Base-by-base conservation (phyloP, 208 protist genomes). In the Wallacemonas collosoma region DNA sequence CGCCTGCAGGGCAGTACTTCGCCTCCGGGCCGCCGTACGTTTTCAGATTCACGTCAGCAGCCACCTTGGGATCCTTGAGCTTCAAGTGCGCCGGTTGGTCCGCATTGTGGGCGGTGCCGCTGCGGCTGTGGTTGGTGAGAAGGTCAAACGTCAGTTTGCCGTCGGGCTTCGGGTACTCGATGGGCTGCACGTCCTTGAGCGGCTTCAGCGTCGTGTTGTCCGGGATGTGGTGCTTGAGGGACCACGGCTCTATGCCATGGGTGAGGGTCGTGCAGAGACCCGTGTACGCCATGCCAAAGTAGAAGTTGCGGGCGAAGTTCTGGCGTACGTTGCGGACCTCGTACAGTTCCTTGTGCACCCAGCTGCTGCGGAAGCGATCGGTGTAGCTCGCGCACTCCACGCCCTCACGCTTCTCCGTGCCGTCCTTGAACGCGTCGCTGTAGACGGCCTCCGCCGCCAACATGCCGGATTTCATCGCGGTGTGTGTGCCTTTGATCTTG, bases 401-500 rank as follows among this genome's bases (percentile, higher is more conserved):
- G 2, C 74, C 75, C n/a, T 78, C 70, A 2, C 66, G 54, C 65
- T 87, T 83, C 67, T 88, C 89, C 53, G 75, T 81, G 44, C 81
- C 84, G 39, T 62, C 67, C 71, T 82, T 81, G 17, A 94, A 96
- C 67, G 87, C 83, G 12, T 94, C 85, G 3, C 76, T 85, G 72
- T 82, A 92, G 3, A 95, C 63, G 11, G 93, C 86, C 76, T 99
- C 97, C 3, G 94, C 98, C 4, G 98, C 89, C 3, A 94, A 82
- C 62, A 94, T 93, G 38, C 87, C 89, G 41, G 83, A 90, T 76
- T 96, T 94, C 98, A 99, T 99, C n/a, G 98, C 98, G 1, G 95
- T 99, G 93, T 99, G 98, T 3, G 91, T 98, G 60, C 97, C 97
- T 79, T 99, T 99, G 76, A 99, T 98, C 70, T 99, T 98, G 35